Conservation (phyloP, 257 asterid species). For the Gentiana dahurica region DNA sequence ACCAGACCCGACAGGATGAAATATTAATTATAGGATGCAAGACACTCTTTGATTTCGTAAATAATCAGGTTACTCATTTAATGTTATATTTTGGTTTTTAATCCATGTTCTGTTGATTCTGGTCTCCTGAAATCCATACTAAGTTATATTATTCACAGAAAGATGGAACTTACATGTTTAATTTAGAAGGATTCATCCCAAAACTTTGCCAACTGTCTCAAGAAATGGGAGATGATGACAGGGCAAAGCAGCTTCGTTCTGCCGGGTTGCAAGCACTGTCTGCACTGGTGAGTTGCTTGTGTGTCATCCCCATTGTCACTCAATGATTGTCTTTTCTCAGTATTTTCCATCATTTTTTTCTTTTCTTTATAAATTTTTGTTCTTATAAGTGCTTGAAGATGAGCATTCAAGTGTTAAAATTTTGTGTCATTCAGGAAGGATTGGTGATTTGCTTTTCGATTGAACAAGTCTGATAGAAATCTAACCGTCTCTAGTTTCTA, state of each 20-base stretch:
- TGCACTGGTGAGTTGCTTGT: slow-evolving; percentile 51
- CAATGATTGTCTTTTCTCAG: neutral
- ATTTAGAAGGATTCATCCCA: slow-evolving; percentile 76
- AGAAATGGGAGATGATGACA: slow-evolving; percentile 81
- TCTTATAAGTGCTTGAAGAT: too few species aligned
- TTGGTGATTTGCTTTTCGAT: too few species aligned
- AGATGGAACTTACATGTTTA: slow-evolving; percentile 84
- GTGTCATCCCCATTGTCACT: neutral
- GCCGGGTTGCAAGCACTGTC: slow-evolving; percentile 80
- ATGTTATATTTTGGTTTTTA: neutral
- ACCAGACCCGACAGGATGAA: slow-evolving; percentile 77
- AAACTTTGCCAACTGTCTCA: slow-evolving; percentile 88
- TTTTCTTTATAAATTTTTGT: too few species aligned
- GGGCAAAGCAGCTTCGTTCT: slow-evolving; percentile 42
- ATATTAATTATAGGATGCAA: slow-evolving; percentile 73
- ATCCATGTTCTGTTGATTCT: neutral
- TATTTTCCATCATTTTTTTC: too few species aligned
- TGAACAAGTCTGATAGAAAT: too few species aligned
- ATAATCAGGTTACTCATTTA: slow-evolving; percentile 65
- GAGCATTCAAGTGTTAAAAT: too few species aligned
- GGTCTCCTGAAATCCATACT: neutral
- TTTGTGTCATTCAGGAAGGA: too few species aligned
- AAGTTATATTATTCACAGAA: slow-evolving; percentile 31
- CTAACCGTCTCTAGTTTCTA: too few species aligned
- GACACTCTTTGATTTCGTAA: slow-evolving; percentile 84